Percentiles rank a stretch among this genome's conserved stretches.
Conservation (phyloP, 495 filamentous ascomycete genomes). For the Hypoxylon trugodes region DNA sequence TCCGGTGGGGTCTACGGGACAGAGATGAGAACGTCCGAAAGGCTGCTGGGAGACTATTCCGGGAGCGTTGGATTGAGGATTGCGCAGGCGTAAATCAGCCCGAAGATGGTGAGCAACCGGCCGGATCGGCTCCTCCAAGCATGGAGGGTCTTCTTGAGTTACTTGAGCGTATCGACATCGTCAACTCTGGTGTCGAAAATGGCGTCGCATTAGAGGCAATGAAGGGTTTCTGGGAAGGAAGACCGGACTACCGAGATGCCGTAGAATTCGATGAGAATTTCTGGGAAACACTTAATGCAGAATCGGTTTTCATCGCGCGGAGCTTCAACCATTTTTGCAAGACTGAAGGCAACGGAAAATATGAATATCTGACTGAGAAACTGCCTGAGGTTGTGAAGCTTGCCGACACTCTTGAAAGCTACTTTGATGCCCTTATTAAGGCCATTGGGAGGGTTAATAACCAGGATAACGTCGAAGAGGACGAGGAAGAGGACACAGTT, state of each 20-base stretch:
- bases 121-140: constrained; percentile 66
- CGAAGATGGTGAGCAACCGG: constrained; percentile 55
- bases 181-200: constrained; percentile 87
- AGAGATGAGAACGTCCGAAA: constrained; percentile 94
- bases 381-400: constrained; percentile 93
- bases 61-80: constrained; percentile 95
- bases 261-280: constrained; percentile 84
- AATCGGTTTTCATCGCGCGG: constrained; percentile 85
- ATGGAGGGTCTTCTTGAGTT: constrained; percentile 85
- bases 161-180: constrained; percentile 90
- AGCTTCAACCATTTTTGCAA: constrained; percentile 95
- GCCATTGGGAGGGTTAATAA: constrained; percentile 65
- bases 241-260: constrained; percentile 86
- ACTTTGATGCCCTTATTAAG: constrained; percentile 78
- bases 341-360: constrained; percentile 71
- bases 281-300: constrained; percentile 86
- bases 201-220: constrained; percentile 93
- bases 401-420: constrained; percentile 80
- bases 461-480: constrained; percentile 62
- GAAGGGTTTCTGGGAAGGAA: constrained; percentile 93
- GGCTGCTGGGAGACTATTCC: constrained; percentile 88
- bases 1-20: constrained; percentile 94
- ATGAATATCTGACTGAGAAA: constrained; percentile 79
- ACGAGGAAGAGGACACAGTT: constrained; percentile 79
- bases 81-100: constrained; percentile 72